A percentile compares a stretch with the other conserved stretches of the same genome.
Evolutionary conservation across 306 rosid species (phyloP).

Genomic region (Acacia confusa): DNA sequence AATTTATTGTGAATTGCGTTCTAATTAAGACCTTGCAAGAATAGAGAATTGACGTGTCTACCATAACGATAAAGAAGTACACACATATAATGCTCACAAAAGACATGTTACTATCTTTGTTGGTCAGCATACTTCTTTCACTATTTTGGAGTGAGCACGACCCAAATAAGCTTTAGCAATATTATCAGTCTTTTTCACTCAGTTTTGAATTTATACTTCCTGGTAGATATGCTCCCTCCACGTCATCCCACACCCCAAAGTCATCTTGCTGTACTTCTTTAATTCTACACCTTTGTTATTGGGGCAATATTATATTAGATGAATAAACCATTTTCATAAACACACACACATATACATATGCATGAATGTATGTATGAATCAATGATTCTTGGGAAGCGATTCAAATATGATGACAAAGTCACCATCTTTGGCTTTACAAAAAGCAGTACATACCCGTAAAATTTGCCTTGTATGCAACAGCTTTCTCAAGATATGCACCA

Average conservation of each 20-base stretch:
- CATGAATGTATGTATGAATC: background rate
- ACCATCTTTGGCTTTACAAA: background rate
- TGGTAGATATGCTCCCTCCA: background rate
- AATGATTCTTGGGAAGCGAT: background rate
- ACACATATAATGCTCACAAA: background rate
- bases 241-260: background rate
- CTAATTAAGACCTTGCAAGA: no score
- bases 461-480: conserved; percentile 93
- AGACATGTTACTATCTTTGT: background rate
- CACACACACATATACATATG: background rate
- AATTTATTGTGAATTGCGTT: no score
- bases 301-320: background rate
- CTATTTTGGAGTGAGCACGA: background rate
- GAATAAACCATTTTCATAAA: background rate
- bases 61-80: background rate
- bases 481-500: conserved; percentile 94
- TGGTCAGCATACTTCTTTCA: background rate
- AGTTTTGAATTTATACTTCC: background rate
- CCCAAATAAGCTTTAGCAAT: background rate
- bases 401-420: background rate
- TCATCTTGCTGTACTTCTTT: background rate
- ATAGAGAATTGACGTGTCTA: background rate
- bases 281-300: background rate
- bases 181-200: background rate
- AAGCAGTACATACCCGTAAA: conserved; percentile 61